Evolutionary conservation across 2,329 filamentous ascomycete genomes (phyloP).

Genomic region (Rasamsonia emersonii): DNA sequence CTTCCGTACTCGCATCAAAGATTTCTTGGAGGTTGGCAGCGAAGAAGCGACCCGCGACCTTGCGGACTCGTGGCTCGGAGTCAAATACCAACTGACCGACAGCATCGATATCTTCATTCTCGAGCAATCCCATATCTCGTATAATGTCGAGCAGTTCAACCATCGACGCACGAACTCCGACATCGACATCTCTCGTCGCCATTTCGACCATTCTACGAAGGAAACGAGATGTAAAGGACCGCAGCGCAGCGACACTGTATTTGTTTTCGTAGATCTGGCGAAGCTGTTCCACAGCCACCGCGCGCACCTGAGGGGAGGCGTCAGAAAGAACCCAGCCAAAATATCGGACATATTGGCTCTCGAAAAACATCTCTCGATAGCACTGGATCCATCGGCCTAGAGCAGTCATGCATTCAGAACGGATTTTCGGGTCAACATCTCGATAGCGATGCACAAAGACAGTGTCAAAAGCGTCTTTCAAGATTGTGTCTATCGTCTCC

Average conservation of each 20-base stretch:
- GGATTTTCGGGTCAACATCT: constrained; percentile 82
- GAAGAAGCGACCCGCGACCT: constrained; percentile 85
- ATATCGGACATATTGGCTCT: constrained; percentile 83
- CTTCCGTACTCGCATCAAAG: constrained; percentile 70
- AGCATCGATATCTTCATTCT: constrained; percentile 82
- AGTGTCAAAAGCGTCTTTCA: constrained; percentile 82
- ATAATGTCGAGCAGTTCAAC: constrained; percentile 76
- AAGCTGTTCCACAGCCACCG: constrained; percentile 82
- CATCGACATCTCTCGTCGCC: constrained; percentile 75
- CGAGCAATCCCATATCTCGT: constrained; percentile 74
- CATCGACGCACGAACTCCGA: constrained; percentile 67
- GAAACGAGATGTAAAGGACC: constrained; percentile 90
- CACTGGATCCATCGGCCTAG: constrained; percentile 81
- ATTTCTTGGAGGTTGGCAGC: constrained; percentile 76
- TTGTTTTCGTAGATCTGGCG: constrained; percentile 69
- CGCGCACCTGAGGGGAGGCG: constrained; percentile 60
- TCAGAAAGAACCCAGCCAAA: constrained; percentile 94
- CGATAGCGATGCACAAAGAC: constrained; percentile 94
- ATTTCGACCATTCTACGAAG: constrained; percentile 83
- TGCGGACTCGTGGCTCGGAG: constrained; percentile 71
- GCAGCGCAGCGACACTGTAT: constrained; percentile 65
- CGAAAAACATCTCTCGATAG: constrained; percentile 80
- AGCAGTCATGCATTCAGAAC: constrained; percentile 78
- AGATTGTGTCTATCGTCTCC: constrained; percentile 59
- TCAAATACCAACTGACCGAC: constrained; percentile 87